These are phyloP conservation scores for Microsporum audouinii DNA, from an alignment of 2,329 filamentous ascomycete species.

Conservation along the genomic window DNA sequence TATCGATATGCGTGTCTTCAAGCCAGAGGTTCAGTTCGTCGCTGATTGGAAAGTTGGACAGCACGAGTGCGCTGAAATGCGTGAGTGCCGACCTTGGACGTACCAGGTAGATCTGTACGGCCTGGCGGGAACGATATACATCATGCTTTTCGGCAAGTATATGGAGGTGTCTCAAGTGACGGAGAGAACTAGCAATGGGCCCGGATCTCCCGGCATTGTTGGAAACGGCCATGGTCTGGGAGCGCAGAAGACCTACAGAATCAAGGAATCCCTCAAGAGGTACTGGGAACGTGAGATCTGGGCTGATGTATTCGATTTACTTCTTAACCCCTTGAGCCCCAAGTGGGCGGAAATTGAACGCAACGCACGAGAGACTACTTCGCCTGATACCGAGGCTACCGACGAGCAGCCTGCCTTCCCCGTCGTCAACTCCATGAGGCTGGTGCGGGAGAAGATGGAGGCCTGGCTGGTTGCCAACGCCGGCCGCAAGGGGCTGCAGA, in stretches of 20 bases:
- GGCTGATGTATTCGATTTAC: slow-evolving; percentile 66
- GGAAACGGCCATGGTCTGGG: slow-evolving; percentile 10
- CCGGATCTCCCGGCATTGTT: slow-evolving; percentile 5
- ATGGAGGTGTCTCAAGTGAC: slow-evolving; percentile 57
- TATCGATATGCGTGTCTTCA: slow-evolving; percentile 85
- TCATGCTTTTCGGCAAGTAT: slow-evolving; percentile 85
- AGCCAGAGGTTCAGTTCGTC: slow-evolving; percentile 67
- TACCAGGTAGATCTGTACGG: slow-evolving; percentile 97
- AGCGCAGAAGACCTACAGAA: slow-evolving; percentile 55
- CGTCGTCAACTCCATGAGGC: slow-evolving; percentile 56
- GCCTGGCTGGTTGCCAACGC: slow-evolving; percentile 66
- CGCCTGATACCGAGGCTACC: background rate
- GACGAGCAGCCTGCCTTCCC: slow-evolving; percentile 34
- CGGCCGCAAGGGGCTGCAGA: slow-evolving; percentile 60
- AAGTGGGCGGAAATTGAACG: slow-evolving; percentile 53
- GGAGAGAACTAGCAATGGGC: slow-evolving; percentile 18
- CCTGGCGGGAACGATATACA: slow-evolving; percentile 76
- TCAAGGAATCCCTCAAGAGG: slow-evolving; percentile 74
- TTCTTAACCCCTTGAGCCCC: slow-evolving; percentile 61
- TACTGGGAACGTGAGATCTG: slow-evolving; percentile 97
- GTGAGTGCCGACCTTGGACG: slow-evolving; percentile 87
- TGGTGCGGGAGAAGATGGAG: slow-evolving; percentile 69
- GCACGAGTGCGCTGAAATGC: slow-evolving; percentile 90
- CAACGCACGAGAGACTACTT: background rate
- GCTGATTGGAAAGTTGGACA: slow-evolving; percentile 87